phyloP scores from a whole-genome alignment of 257 asterid species.

The Plantago major region DNA sequence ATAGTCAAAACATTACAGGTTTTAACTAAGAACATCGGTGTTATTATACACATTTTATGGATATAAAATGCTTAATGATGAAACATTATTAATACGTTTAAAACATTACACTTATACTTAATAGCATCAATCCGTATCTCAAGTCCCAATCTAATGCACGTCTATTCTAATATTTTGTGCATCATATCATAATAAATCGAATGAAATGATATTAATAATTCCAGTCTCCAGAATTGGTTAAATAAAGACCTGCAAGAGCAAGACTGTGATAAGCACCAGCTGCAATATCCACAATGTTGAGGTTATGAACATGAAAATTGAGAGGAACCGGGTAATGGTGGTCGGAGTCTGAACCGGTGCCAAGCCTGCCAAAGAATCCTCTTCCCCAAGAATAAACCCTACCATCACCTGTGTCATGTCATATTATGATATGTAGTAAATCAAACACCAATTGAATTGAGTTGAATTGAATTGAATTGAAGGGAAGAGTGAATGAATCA shows the following conservation, averaged over 20 bases:
- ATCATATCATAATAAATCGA: too few relatives aligned
- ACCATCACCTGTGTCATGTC: slow-evolving; percentile 55
- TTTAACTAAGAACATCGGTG: too few relatives aligned
- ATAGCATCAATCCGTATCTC: too few relatives aligned
- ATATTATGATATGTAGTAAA: not conserved
- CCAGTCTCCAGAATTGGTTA: not conserved
- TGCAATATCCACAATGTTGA: slow-evolving; percentile 65
- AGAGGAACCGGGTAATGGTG: slow-evolving; percentile 45
- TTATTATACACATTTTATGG: too few relatives aligned
- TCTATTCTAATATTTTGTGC: too few relatives aligned
- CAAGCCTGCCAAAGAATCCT: slow-evolving; percentile 88
- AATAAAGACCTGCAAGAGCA: slow-evolving; percentile 69
- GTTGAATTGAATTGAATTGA: not conserved
- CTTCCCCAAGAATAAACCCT: slow-evolving; percentile 90
- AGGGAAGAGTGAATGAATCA: not conserved
- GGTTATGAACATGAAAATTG: slow-evolving; percentile 35
- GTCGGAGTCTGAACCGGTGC: slow-evolving; percentile 70
- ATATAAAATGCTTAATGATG: too few relatives aligned
- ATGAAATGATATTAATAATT: too few relatives aligned
- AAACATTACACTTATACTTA: too few relatives aligned
- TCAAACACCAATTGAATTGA: too few relatives aligned
- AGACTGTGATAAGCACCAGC: slow-evolving; percentile 95
- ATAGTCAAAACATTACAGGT: too few relatives aligned
- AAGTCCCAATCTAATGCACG: too few relatives aligned
- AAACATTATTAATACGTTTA: too few relatives aligned